Base-by-base conservation (phyloP, 2,329 filamentous ascomycete genomes). In the Thelonectria rubi region DNA sequence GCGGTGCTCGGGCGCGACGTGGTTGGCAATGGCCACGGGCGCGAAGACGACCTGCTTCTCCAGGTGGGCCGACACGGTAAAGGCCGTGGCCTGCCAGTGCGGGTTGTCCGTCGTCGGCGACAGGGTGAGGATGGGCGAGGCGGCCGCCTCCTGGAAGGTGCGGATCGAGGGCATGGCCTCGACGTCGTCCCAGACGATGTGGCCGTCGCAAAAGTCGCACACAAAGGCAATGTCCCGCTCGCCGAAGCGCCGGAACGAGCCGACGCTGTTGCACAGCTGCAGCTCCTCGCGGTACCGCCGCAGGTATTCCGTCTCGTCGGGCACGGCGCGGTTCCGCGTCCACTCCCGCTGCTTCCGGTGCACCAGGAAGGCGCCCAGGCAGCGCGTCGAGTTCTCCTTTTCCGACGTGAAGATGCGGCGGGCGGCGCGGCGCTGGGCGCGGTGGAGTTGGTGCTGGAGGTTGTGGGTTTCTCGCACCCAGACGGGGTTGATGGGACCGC, bases 151-250 rank as follows among this genome's bases (percentile, higher is more conserved):
- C 55, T 73, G 74, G 24, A 73, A 72, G 9, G 75, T 71, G 37
- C 83, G 75, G 56, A 77, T 73, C 2, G 81, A 81, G 6, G 85
- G 85, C 75, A 87, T 82, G 50, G 75, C 76, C 64, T 81, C 78
- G 32, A 88, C 67, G 69, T 88, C 83, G 59, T 84, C 79, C 86
- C 86, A 88, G 20, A 88, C 75, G 21, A 88, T 75, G 69, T 85
- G 84, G 2, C 86, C 86, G 69, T 87, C 85, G 75, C 86, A 88
- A 69, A 83, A 88, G 74, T 88, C 84, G 75, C 86, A 88, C 8
- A 86, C 78, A 67, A 87, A 88, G 8, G 82, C 84, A 49, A 86
- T 79, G 62, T 87, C 84, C 40, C 74, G 71, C 32, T 86, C 81
- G 43, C 80, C 83, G 54, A 87, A 82, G 14, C 84, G 80, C 73